Percentiles rank a stretch among this genome's conserved stretches.
Evolutionary conservation across 192 early-diverging fungal species (phyloP).

Genomic region (Rhizophagus sp.): DNA sequence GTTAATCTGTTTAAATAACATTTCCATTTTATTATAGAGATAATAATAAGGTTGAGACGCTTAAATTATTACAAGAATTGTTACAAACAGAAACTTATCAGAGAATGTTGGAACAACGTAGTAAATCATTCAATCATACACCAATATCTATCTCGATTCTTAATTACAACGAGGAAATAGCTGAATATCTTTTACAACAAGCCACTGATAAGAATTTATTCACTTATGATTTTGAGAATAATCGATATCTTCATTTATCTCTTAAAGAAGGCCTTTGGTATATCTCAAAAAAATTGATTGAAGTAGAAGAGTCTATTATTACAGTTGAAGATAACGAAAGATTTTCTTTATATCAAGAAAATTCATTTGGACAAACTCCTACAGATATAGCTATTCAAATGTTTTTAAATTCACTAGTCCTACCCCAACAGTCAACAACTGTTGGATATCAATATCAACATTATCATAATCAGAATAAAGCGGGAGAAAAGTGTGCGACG

Average conservation of each 20-base stretch:
- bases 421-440: too few species aligned
- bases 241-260: conserved; percentile 16
- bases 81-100: not conserved
- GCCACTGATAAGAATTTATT: not conserved
- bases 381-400: conserved; percentile 1
- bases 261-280: not conserved
- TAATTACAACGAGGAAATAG: not conserved
- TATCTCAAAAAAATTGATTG: not conserved
- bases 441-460: too few species aligned
- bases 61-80: not conserved
- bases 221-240: conserved; percentile 3
- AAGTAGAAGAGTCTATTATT: not conserved
- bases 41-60: not conserved
- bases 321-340: not conserved
- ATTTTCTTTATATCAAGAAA: not conserved
- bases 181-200: not conserved
- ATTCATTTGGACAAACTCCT: conserved; percentile 6
- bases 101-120: conserved; percentile 7
- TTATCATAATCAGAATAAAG: too few species aligned
- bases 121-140: not conserved
- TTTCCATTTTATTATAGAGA: not conserved
- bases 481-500: too few species aligned
- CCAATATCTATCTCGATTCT: conserved; percentile 8
- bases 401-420: not conserved
- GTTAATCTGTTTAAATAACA: too few species aligned